A percentile compares a stretch with the other conserved stretches of the same genome.
Evolutionary conservation across 108 stramenopile species (phyloP).

Genomic region (Skeletonema menzelii): DNA sequence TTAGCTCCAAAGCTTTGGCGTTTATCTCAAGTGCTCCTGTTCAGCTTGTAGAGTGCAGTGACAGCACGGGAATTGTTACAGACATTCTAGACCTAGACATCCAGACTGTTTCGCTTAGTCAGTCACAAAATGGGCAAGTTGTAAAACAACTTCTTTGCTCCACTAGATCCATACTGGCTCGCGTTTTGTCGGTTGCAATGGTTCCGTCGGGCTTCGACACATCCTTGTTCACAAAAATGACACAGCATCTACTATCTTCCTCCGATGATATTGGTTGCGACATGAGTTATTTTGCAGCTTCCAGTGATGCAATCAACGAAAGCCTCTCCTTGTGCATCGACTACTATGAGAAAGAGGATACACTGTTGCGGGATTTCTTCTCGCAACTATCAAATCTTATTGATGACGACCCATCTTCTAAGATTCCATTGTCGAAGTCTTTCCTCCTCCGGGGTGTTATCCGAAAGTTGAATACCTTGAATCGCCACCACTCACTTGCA

Average conservation of each 20-base stretch:
- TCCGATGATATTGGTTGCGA: neutral
- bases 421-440: neutral
- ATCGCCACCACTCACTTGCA: constrained; percentile 18
- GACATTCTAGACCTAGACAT: constrained; percentile 27
- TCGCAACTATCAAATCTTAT: constrained; percentile 2
- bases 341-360: constrained; percentile 26
- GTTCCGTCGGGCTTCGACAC: constrained; percentile 1
- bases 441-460: constrained; percentile 25
- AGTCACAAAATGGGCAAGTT: neutral
- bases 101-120: neutral
- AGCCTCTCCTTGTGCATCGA: constrained; percentile 30
- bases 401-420: neutral
- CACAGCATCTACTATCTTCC: constrained; percentile 8
- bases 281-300: constrained; percentile 8
- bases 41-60: constrained; percentile 5
- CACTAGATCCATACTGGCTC: constrained; percentile 6
- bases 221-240: constrained; percentile 11
- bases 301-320: constrained; percentile 25
- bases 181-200: constrained; percentile 10
- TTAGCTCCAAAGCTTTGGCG: constrained; percentile 11
- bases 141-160: constrained; percentile 13
- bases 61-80: constrained; percentile 19
- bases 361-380: constrained; percentile 5
- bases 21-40: constrained; percentile 42
- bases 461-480: constrained; percentile 27